Base-by-base conservation (phyloP, 306 rosid genomes). In the Urtica urens region DNA sequence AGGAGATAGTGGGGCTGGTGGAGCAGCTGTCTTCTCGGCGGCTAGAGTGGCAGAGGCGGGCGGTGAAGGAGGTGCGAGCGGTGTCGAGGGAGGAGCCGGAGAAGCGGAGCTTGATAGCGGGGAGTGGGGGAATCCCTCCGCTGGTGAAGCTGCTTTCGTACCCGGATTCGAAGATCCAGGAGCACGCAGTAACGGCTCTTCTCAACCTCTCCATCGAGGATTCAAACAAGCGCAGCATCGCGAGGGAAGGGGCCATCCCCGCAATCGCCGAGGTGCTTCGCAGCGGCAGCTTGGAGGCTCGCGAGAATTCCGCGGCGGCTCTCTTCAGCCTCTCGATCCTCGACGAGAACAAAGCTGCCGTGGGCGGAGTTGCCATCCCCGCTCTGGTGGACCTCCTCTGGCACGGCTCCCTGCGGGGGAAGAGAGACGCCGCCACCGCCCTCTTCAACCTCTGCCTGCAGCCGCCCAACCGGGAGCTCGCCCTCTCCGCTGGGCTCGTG, bases 301-400 rank as follows among this genome's bases (percentile, higher is more conserved):
- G 69, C 55, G 95, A 85, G 66, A 85, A 81, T 49, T 78, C 87
- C 3, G 95, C 95, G 14, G 87, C 93, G 42, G 55, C 93, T 7
- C 67, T 85, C 17, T 85, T 81, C 40, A 85, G 95, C 73, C 57
- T 85, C 31, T 81, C 95, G 38, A 78, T 85, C 82, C 46, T 75
- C 0, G 95, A 85, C 58, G 93, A 85, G 44, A 72, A 62, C 21
- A 80, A 80, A 62, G 78, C 63, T 16, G 10, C 10, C 4, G 2
- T 35, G 4, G 40, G 40, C 4, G 40, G 0, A 16, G 40, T 3
- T 13, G 40, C n/a, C 22, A 63, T 80, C 13, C 71, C 78, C 1
- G 79, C 84, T 7, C 52, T 84, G 65, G 81, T 84, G 12, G 55
- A 68, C 2, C 57, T 84, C 17, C 45, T 84, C 57, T 58, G 41